A percentile compares a stretch with the other conserved stretches of the same genome.
phyloP scores from a whole-genome alignment of 805 yeast species.

The Myxozyma lipomycoides region DNA sequence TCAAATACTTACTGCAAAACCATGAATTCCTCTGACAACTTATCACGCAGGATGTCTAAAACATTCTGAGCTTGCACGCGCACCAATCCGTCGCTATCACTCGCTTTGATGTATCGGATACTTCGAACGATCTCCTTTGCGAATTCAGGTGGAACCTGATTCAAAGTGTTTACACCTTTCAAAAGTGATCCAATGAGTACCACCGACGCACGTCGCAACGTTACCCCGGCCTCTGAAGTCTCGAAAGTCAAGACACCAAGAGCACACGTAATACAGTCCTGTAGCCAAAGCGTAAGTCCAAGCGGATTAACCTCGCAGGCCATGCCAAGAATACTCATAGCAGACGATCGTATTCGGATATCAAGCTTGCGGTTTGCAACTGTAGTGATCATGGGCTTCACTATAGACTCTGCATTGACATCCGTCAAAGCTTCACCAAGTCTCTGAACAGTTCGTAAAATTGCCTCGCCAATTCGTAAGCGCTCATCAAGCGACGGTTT shows the following conservation, averaged over 20 bases:
- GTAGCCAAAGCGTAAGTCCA: constrained; percentile 48
- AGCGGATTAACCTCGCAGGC: constrained; percentile 57
- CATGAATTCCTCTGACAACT: constrained; percentile 16
- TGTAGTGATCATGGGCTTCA: constrained; percentile 41
- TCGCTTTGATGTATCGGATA: constrained; percentile 26
- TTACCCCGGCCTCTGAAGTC: constrained; percentile 43
- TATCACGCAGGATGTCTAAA: constrained; percentile 28
- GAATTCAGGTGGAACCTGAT: constrained; percentile 33
- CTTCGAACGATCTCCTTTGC: constrained; percentile 25
- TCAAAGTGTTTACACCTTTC: constrained; percentile 32
- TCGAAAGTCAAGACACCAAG: constrained; percentile 69
- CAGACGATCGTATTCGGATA: constrained; percentile 69
- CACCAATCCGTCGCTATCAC: constrained; percentile 36
- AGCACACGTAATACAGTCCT: constrained; percentile 68
- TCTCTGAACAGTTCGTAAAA: constrained; percentile 54
- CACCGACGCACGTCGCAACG: constrained; percentile 72
- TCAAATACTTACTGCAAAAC: not conserved
- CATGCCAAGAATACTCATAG: constrained; percentile 79
- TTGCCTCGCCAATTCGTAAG: constrained; percentile 78
- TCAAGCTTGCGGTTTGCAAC: constrained; percentile 41
- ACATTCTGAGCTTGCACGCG: constrained; percentile 33
- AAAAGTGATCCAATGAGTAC: constrained; percentile 48
- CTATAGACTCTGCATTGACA: constrained; percentile 42
- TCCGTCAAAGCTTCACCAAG: constrained; percentile 51
- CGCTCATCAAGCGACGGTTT: constrained; percentile 54